Conservation (phyloP, 495 filamentous ascomycete genomes). For the Xylaria telfairii region DNA sequence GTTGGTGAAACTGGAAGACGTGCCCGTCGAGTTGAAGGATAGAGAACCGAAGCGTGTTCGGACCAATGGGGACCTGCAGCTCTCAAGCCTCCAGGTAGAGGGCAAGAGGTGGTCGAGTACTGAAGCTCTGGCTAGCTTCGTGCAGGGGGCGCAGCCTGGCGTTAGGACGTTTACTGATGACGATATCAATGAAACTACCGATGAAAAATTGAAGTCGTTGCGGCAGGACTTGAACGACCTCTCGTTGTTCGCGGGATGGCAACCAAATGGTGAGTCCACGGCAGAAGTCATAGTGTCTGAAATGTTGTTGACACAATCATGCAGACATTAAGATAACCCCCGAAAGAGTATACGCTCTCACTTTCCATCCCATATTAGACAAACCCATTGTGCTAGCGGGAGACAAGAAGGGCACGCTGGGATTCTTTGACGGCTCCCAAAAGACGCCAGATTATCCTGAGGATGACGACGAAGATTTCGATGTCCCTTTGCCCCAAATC, state of each 20-base stretch:
- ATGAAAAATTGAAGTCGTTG: constrained; percentile 76
- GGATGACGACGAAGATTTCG: constrained; percentile 66
- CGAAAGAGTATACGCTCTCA: constrained; percentile 85
- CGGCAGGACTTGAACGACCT: constrained; percentile 82
- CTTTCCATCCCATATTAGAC: constrained; percentile 83
- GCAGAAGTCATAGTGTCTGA: neutral
- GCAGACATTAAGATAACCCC: constrained; percentile 91
- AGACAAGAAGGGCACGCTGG: constrained; percentile 92
- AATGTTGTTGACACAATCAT: constrained; percentile 27
- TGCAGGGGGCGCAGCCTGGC: constrained; percentile 75
- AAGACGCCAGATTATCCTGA: constrained; percentile 54
- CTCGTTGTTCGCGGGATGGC: constrained; percentile 80
- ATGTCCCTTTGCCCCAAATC: constrained; percentile 74
- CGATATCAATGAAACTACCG: constrained; percentile 80
- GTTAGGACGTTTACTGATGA: constrained; percentile 79
- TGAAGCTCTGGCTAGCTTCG: constrained; percentile 43
- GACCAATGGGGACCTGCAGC: constrained; percentile 63
- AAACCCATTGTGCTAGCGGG: constrained; percentile 94
- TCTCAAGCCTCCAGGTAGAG: constrained; percentile 79
- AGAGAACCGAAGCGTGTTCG: constrained; percentile 47
- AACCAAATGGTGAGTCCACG: constrained; percentile 68
- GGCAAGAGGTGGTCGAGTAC: constrained; percentile 66
- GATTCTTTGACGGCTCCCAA: constrained; percentile 91
- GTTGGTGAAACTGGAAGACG: constrained; percentile 33
- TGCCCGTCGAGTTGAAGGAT: constrained; percentile 38